Percentiles rank a stretch among this genome's conserved stretches.
phyloP scores from a whole-genome alignment of 768 basidiomycete species.

The Pisolithus albus region DNA sequence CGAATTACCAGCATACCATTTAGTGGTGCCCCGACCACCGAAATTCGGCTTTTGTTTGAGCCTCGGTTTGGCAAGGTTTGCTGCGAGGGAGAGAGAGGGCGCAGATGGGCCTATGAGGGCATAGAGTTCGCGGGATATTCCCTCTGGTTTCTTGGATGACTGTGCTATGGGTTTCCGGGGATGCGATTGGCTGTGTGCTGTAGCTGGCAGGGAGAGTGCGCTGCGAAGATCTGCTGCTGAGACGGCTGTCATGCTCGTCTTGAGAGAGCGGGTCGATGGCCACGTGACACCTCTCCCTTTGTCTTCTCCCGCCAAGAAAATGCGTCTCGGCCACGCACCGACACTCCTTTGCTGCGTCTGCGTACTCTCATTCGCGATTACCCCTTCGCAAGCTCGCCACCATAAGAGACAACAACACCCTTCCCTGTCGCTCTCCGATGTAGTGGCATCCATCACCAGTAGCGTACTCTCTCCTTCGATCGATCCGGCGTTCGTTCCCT shows the following conservation, averaged over 20 bases:
- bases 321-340: neutral
- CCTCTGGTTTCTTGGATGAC: constrained; percentile 65
- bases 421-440: neutral
- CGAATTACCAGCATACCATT: constrained; percentile 48
- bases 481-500: neutral
- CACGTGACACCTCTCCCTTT: neutral
- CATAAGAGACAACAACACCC: neutral
- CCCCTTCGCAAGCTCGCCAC: neutral
- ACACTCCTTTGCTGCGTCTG: constrained; percentile 11
- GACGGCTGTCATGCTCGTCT: constrained; percentile 42
- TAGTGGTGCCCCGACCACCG: constrained; percentile 52
- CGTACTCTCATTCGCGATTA: constrained; percentile 3
- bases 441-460: neutral
- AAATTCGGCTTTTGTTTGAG: constrained; percentile 84
- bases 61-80: constrained; percentile 72
- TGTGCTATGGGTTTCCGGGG: constrained; percentile 38
- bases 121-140: constrained; percentile 89
- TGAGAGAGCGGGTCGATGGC: neutral
- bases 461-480: neutral
- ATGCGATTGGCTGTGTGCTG: constrained; percentile 34
- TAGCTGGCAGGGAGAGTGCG: constrained; percentile 60
- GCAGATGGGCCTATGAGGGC: constrained; percentile 92
- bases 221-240: constrained; percentile 81
- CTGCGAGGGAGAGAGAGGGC: constrained; percentile 75
- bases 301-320: neutral